Conservation (phyloP, 495 filamentous ascomycete genomes). For the Aspergillus panamensis region DNA sequence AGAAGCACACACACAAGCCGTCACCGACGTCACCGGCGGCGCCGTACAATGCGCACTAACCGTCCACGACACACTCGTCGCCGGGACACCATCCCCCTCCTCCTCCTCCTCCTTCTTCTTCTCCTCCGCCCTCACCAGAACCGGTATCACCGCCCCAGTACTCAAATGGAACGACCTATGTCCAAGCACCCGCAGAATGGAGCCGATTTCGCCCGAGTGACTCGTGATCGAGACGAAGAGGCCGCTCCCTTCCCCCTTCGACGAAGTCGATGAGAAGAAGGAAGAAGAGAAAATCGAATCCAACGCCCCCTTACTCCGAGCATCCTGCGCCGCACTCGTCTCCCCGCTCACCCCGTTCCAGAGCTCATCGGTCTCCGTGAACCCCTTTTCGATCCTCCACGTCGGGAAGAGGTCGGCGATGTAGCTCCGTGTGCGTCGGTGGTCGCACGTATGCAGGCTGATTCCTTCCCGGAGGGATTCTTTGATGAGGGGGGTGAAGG, state of each 20-base stretch:
- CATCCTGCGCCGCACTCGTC: slow-evolving; percentile 51
- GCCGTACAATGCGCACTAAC: slow-evolving; percentile 48
- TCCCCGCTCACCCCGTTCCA: slow-evolving; percentile 58
- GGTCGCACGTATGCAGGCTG: slow-evolving; percentile 76
- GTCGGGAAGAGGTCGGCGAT: slow-evolving; percentile 56
- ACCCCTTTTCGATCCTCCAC: slow-evolving; percentile 59
- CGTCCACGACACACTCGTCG: slow-evolving; percentile 39
- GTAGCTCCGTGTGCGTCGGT: slow-evolving; percentile 52
- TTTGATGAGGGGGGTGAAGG: slow-evolving; percentile 62
- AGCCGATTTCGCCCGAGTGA: slow-evolving; percentile 63
- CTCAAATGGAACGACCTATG: slow-evolving; percentile 58
- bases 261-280: neutral
- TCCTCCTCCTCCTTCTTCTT: too few relatives aligned
- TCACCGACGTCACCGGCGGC: slow-evolving; percentile 46
- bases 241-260: slow-evolving; percentile 34
- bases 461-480: slow-evolving; percentile 71
- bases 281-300: slow-evolving; percentile 55
- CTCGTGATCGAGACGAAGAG: slow-evolving; percentile 64
- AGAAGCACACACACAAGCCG: slow-evolving; percentile 46
- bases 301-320: slow-evolving; percentile 51
- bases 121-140: slow-evolving; percentile 60
- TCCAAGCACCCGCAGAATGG: slow-evolving; percentile 54
- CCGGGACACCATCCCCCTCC: slow-evolving; percentile 15
- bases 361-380: slow-evolving; percentile 58
- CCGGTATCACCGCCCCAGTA: slow-evolving; percentile 69